Evolutionary conservation across 2,329 filamentous ascomycete species (phyloP), one percentile per base, ranked within the genome.

Genomic region (Pyrenophora tritici-repentis): DNA sequence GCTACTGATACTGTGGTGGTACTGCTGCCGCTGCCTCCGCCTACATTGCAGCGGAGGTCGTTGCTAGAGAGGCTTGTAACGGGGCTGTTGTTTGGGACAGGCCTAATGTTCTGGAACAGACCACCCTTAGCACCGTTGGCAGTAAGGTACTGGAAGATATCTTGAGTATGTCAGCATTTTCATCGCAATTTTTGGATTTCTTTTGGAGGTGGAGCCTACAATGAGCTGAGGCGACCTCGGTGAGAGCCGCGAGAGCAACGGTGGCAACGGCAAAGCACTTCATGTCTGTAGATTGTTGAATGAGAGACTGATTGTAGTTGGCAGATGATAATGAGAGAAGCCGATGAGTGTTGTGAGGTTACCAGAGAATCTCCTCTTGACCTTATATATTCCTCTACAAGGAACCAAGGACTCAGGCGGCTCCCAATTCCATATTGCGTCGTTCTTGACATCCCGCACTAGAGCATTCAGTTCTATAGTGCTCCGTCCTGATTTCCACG

Each of bases 131-230:
- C 54, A 29, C 70, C 70, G 51, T 73, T 73, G 22, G 70, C 67
- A n/a, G 65, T 73, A 6, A 75, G 60, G 56, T 56, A 62, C 42
- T 74, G 61, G 65, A 74, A 75, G 39, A 73, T 73, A 55, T 75
- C 71, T 74, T 43, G 4, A 13, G 16, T 6, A 1, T 39, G 33
- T 66, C 13, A 61, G 57, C 48, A 36, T 4, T 17, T 22, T n/a
- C 6, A n/a, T 38, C 4, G 6, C 14, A 13, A 24, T 13, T 31
- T 16, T 18, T 33, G 17, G 32, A 39, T n/a, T 24, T 36, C 12
- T 31, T 16, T 18, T 33, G 17, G 32, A 39, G n/a, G 29, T 36
- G 16, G 18, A 33, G 55, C 66, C 31, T 63, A 73, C 70, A 73
- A 51, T 73, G 70, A 50, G 66, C 68, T 47, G 71, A 69, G 16